These are phyloP conservation scores for Leccinellum rugosiceps DNA, from an alignment of 768 basidiomycete species.

Conservation along the genomic window DNA sequence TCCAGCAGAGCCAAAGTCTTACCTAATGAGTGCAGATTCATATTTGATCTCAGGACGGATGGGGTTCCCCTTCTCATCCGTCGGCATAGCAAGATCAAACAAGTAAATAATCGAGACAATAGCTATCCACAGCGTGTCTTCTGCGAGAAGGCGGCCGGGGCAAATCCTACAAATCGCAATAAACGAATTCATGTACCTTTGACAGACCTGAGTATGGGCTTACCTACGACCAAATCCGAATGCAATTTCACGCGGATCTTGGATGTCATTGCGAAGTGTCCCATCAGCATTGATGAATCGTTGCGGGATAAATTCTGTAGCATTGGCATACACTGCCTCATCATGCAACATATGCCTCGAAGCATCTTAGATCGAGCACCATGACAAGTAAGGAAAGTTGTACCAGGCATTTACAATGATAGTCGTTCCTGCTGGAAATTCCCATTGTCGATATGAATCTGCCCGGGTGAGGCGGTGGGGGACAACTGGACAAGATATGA, in stretches of 20 bases:
- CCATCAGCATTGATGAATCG: neutral
- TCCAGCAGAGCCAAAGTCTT: neutral
- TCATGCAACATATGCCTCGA: conserved; percentile 7
- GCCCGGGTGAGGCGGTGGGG: conserved; percentile 4
- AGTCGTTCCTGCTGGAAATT: conserved; percentile 3
- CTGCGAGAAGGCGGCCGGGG: conserved; percentile 3
- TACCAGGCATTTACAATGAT: conserved; percentile 1
- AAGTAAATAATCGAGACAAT: neutral
- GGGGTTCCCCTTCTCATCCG: neutral
- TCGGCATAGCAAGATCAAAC: conserved; percentile 3
- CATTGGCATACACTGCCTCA: neutral
- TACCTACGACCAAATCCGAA: conserved; percentile 8
- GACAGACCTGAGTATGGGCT: neutral
- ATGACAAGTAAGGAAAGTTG: neutral
- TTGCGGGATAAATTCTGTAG: neutral
- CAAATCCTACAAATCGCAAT: neutral
- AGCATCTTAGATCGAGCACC: neutral
- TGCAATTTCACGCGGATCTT: conserved; percentile 4
- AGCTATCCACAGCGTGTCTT: conserved; percentile 4
- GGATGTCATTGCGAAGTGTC: neutral
- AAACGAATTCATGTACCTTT: neutral
- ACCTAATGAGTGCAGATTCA: conserved; percentile 2
- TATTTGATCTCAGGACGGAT: neutral
- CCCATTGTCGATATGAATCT: conserved; percentile 1
- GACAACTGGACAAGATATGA: neutral